Evolutionary conservation across 1,284 basidiomycete genomes (phyloP), one percentile per base, ranked within the genome.

Genomic region (Serendipita sp.): DNA sequence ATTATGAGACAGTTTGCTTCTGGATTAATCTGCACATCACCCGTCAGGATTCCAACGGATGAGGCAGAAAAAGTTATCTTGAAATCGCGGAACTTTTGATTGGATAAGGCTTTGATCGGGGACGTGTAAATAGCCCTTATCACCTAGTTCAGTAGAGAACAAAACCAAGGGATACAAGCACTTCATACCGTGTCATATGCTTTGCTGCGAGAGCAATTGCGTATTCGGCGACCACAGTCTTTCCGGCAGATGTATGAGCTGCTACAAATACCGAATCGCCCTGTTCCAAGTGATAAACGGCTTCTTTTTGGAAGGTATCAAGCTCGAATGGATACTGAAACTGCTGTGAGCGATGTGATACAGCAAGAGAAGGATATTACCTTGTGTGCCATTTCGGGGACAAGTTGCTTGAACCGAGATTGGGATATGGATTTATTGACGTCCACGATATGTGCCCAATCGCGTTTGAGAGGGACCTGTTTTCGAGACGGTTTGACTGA

Each of bases 21-120:
- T 0, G 96, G 89, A 71, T 99, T 99, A 73, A 99, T 98, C 74
- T 99, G 95, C 8, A 99, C 95, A 77, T 99, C 96, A 64, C 96
- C 96, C 0, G 96, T 99, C 60, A 99, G 76, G 65, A 99, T 99
- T 62, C 96, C 96, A 49, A 99, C 91, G 22, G 91, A 92, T 12
- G 86, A 80, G 1, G 93, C 84, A 12, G 91, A 91, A 70, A 98
- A 99, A 0, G 93, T 94, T 70, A 91, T 87, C 73, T 98, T 99
- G 78, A 99, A 99, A 74, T 99, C 96, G 60, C 96, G 82, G 73
- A 96, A 99, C 73, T 99, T 99, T 71, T 99, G 96, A 72, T 99
- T 99, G 3, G 95, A 98, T 3, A 99, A 78, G 0, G 96, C 96
- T 71, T 99, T 99, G 74, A 99, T 99, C 0, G 96, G 96, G 1